Evolutionary conservation across 352 stramenopile species (phyloP).

Genomic region (Pythium folliculosum): DNA sequence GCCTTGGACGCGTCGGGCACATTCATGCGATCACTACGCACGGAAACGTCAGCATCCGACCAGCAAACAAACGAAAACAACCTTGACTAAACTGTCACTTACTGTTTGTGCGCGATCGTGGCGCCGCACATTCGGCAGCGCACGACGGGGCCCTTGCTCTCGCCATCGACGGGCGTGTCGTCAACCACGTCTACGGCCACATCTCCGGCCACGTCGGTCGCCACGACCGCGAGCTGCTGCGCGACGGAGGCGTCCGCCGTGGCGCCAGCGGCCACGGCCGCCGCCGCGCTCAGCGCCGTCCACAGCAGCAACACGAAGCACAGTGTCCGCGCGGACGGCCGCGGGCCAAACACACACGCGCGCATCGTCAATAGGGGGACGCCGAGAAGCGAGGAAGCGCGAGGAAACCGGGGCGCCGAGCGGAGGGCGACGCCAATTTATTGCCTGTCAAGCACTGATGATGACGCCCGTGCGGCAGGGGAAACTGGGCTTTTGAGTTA

Average conservation of each 20-base stretch:
- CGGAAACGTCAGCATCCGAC: background rate
- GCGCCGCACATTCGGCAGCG: constrained; percentile 82
- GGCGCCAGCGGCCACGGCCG: background rate
- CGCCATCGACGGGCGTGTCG: constrained; percentile 8
- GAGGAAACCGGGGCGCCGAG: background rate
- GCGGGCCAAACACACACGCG: too few species aligned
- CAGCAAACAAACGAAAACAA: background rate
- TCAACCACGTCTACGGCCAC: constrained; percentile 12
- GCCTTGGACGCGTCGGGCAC: constrained; percentile 77
- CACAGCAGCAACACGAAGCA: constrained; percentile 4
- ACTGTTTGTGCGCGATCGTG: constrained; percentile 68
- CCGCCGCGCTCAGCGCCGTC: constrained; percentile 2
- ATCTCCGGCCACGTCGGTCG: constrained; percentile 25
- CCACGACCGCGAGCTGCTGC: constrained; percentile 17
- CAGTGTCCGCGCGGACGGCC: too few species aligned
- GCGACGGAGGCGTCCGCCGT: background rate
- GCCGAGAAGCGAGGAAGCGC: background rate
- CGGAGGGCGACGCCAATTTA: too few species aligned
- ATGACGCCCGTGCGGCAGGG: background rate
- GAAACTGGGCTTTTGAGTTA: background rate
- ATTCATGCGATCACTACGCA: constrained; percentile 60
- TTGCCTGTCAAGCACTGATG: background rate
- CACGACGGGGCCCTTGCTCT: constrained; percentile 41
- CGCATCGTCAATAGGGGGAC: background rate
- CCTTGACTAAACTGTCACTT: too few species aligned